These are phyloP conservation scores for Drechslerella stenobrocha DNA, from an alignment of 2,329 filamentous ascomycete species.

Conservation along the genomic window DNA sequence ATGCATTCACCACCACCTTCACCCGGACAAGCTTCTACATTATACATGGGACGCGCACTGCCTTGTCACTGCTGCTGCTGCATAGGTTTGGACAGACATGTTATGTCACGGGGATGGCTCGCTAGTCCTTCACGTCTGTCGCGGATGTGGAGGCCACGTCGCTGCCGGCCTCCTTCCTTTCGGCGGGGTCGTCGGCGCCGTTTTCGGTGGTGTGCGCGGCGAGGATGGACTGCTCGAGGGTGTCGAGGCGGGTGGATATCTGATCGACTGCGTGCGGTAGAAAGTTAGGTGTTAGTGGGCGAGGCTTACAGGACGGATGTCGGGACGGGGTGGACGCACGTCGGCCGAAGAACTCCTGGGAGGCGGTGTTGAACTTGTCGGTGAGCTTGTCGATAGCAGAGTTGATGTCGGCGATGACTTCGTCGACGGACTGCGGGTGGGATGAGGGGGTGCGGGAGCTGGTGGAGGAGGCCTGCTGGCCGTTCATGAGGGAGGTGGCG, in stretches of 20 bases:
- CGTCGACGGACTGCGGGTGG: constrained; percentile 46
- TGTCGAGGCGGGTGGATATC: constrained; percentile 43
- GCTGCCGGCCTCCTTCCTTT: constrained; percentile 34
- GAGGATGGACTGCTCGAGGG: constrained; percentile 41
- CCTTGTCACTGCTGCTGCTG: too few species aligned
- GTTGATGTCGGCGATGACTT: constrained; percentile 48
- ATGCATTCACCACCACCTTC: constrained; percentile 19
- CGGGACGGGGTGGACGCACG: constrained; percentile 10
- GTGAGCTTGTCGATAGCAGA: constrained; percentile 46
- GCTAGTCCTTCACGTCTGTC: constrained; percentile 16
- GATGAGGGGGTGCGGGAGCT: constrained; percentile 28
- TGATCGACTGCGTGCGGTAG: constrained; percentile 22
- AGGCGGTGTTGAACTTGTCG: constrained; percentile 45
- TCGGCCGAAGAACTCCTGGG: constrained; percentile 41
- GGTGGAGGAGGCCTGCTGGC: constrained; percentile 21
- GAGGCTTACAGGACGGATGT: not conserved
- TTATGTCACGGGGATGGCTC: not conserved
- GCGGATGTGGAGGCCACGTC: constrained; percentile 9
- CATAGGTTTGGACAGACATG: too few species aligned
- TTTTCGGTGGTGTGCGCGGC: constrained; percentile 33
- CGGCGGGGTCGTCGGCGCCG: constrained; percentile 6
- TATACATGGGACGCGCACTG: not conserved
- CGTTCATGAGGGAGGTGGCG: constrained; percentile 34
- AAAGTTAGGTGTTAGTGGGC: not conserved
- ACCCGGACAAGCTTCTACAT: not conserved